Base-by-base conservation (phyloP, 257 asterid species). In the Solanum peruvianum region DNA sequence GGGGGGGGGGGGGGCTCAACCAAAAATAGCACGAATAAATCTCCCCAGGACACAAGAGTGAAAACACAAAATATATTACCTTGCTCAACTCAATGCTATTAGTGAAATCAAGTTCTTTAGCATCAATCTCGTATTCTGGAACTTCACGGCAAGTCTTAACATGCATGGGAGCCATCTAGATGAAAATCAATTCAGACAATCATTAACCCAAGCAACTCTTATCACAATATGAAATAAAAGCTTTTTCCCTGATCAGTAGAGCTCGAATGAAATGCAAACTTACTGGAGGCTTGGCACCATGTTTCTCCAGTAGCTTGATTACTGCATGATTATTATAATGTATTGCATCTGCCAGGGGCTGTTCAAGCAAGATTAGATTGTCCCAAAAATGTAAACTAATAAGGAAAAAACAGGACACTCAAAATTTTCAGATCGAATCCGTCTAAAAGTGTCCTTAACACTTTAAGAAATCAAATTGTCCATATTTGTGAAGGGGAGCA, bases 41-140 rank as follows among this genome's bases (percentile, higher is more conserved):
- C 20, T 15, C 58, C 9, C 0, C 9, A 33, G 39, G 78, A 71
- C 14, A 76, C 58, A 39, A 6, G 86, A 83, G 58, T 14, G 56
- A 72, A 23, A 39, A 44, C 16, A 44, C 16, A 8, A 78, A 42
- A 13, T 29, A 25, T 11, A 82, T 35, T 89, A 97, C 98, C 98
- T 95, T 95, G 69, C 96, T 93, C 90, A 95, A 84, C 87, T 92
- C 92, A 87, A 94, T 83, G 73, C 97, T 91, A 92, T 88, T 86
- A 58, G 98, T 92, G 86, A 97, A 97, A 92, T 97, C 98, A 89
- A 97, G 93, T 87, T 97, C 98, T 42, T 62, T 86, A 42, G 97
- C 95, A 87, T 90, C 89, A 88, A 95, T 97, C 93, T 97, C 99
- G n/a, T 97, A 97, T 85, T 97, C 98, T 82, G 99, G 99, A 35